Base-by-base conservation (phyloP, 1,284 basidiomycete species). In the Cryptococcus amylolentus region DNA sequence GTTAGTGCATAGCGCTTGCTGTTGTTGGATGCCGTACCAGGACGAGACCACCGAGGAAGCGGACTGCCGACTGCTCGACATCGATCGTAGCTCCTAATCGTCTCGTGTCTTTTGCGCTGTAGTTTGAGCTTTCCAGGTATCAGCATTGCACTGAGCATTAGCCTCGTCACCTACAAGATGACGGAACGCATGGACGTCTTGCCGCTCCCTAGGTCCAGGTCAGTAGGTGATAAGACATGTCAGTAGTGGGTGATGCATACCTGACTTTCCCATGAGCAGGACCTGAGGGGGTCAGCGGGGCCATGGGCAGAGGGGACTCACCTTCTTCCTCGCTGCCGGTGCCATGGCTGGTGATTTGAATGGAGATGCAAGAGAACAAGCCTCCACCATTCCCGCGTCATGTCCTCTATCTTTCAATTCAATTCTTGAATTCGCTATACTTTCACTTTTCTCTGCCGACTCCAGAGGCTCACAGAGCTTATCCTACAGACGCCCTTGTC, bases 151-250 rank as follows among this genome's bases (percentile, higher is more conserved):
- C 26, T 58, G 42, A 65, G 42, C 40, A 3, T 13, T 20, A 35
- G 28, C 7, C 20, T 40, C 41, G 52, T 37, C 46, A 80, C 89
- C 78, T 77, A 93, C 91, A 99, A 99, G 71, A 99, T 97, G 77
- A 99, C 88, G 27, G 93, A 94, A 48, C 95, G 86, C 95, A 99
- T 99, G 8, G 94, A 97, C 13, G 96, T 98, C 82, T 84, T 84
- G 44, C 82, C 83, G 57, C 79, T 80, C 26, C 81, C 81, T 72
- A 23, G 23, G 7, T 31, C 18, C 10, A 23, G 10, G 8, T 35
- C 26, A 46, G 16, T 27, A 23, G 10, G 9, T 8, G 31, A 35
- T 1, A 10, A 35, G 31, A 23, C 23, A 23, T 23, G 31, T 35
- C 5, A 35, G 31, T 35, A 35, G 10, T 6, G 31, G 10, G 10